A percentile compares a stretch with the other conserved stretches of the same genome.
These are phyloP conservation scores for Bisporella sp. DNA, from an alignment of 2,329 filamentous ascomycete species.

Conservation along the genomic window DNA sequence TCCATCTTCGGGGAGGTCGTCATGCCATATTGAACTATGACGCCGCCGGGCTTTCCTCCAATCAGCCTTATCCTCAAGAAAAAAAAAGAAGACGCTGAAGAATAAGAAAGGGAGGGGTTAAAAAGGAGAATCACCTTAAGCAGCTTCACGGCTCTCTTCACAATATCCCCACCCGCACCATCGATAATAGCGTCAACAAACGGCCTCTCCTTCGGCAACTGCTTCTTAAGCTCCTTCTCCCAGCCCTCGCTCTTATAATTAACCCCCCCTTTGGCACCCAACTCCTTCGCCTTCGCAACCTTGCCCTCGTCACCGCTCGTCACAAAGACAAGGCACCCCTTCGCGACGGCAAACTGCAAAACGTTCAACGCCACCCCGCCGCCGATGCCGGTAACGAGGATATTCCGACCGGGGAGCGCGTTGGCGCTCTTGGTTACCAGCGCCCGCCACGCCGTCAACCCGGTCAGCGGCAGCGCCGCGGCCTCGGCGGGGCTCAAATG, in stretches of 20 bases:
- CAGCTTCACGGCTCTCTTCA: conserved; percentile 59
- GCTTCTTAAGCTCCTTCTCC: conserved; percentile 65
- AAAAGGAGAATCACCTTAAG: conserved; percentile 48
- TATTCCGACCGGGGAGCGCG: conserved; percentile 57
- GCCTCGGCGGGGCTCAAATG: conserved; percentile 70
- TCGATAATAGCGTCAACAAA: conserved; percentile 81
- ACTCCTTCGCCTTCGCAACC: conserved; percentile 59
- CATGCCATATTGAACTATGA: conserved; percentile 90
- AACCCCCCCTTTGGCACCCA: conserved; percentile 80
- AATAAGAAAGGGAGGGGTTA: not conserved
- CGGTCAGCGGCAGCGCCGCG: conserved; percentile 78
- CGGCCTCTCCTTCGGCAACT: conserved; percentile 58
- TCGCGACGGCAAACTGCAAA: conserved; percentile 69
- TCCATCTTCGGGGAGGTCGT: conserved; percentile 79
- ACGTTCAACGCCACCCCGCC: conserved; percentile 83
- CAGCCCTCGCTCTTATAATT: conserved; percentile 72
- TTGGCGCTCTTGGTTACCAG: conserved; percentile 70
- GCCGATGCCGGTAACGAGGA: conserved; percentile 86
- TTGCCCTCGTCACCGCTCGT: conserved; percentile 56
- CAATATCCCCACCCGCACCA: conserved; percentile 80
- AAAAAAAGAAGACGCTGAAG: not conserved
- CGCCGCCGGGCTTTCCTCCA: conserved; percentile 55
- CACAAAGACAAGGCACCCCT: conserved; percentile 39
- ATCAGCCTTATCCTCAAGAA: conserved; percentile 1
- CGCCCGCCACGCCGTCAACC: conserved; percentile 83